Percentiles rank a stretch among this genome's conserved stretches.
Conservation (phyloP, 441 rosid genomes). For the Adansonia gregorii region DNA sequence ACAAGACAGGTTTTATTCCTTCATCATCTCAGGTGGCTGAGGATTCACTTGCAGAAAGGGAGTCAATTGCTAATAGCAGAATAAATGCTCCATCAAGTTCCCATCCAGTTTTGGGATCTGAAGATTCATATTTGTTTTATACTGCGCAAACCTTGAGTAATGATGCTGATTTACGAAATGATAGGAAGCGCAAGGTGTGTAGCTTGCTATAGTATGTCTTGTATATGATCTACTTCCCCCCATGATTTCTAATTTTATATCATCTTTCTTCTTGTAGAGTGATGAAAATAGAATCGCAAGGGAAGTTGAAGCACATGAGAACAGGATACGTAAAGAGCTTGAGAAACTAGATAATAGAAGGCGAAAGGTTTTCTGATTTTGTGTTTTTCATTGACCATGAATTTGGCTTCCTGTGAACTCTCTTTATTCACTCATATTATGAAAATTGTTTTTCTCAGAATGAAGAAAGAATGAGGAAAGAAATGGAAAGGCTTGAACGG, state of each 20-base stretch:
- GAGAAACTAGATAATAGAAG: constrained; percentile 76
- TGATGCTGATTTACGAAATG: constrained; percentile 56
- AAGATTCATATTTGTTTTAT: constrained; percentile 59
- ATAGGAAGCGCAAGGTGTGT: constrained; percentile 81
- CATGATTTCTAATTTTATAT: constrained; percentile 20
- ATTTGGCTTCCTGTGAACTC: constrained; percentile 2
- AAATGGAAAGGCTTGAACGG: constrained; percentile 91
- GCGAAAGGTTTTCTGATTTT: constrained; percentile 59
- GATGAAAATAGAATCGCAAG: constrained; percentile 72
- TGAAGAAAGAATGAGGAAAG: constrained; percentile 85
- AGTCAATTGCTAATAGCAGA: constrained; percentile 51
- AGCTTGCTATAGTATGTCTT: constrained; percentile 23
- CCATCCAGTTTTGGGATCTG: constrained; percentile 51
- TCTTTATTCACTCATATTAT: constrained; percentile 29
- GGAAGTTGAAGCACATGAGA: constrained; percentile 79
- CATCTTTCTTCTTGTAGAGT: constrained; percentile 44
- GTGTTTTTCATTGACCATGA: background rate
- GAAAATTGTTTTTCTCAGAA: constrained; percentile 46
- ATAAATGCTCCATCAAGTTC: constrained; percentile 39
- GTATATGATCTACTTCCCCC: constrained; percentile 17
- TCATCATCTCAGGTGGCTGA: constrained; percentile 61
- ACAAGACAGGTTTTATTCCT: constrained; percentile 53
- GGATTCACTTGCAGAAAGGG: constrained; percentile 50
- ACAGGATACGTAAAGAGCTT: constrained; percentile 70
- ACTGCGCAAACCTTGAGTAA: constrained; percentile 53